phyloP scores from a whole-genome alignment of 2,329 filamentous ascomycete species.

The Sporothrix brunneoviolacea region DNA sequence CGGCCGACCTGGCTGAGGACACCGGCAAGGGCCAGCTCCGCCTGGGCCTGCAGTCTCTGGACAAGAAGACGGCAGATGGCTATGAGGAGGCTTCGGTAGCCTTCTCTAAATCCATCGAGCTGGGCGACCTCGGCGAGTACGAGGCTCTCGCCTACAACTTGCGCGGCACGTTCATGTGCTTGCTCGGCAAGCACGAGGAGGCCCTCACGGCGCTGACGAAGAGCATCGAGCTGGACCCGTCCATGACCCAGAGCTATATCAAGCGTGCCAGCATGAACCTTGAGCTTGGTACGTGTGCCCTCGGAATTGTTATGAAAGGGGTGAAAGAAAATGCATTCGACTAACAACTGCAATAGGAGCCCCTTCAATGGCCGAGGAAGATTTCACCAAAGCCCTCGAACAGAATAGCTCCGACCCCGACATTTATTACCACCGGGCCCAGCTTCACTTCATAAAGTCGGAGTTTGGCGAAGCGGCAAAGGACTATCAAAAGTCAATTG shows the following conservation, averaged over 20 bases:
- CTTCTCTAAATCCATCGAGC: conserved; percentile 82
- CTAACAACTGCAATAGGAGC: conserved; percentile 48
- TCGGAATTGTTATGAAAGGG: too few relatives aligned
- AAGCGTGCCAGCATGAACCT: conserved; percentile 98
- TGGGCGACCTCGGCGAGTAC: conserved; percentile 70
- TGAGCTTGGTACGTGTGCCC: conserved; percentile 60
- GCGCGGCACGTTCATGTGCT: conserved; percentile 90
- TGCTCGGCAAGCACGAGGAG: conserved; percentile 78
- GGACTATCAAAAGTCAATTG: conserved; percentile 99
- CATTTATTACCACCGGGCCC: conserved; percentile 97
- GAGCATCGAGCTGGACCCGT: conserved; percentile 83
- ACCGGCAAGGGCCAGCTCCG: conserved; percentile 81
- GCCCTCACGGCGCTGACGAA: conserved; percentile 83
- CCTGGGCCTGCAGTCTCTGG: conserved; percentile 72
- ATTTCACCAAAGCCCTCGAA: conserved; percentile 78
- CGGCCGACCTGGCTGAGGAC: conserved; percentile 67
- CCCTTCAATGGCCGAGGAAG: conserved; percentile 75
- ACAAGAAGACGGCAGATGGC: conserved; percentile 79
- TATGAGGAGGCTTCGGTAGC: conserved; percentile 82
- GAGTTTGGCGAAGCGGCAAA: conserved; percentile 91
- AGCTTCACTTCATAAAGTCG: conserved; percentile 94
- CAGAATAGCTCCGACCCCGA: conserved; percentile 88
- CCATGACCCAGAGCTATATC: conserved; percentile 93
- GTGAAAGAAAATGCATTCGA: background rate
- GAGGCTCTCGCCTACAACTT: conserved; percentile 94